Evolutionary conservation across 2,329 filamentous ascomycete species (phyloP).

Genomic region (Beauveria brongniartii): DNA sequence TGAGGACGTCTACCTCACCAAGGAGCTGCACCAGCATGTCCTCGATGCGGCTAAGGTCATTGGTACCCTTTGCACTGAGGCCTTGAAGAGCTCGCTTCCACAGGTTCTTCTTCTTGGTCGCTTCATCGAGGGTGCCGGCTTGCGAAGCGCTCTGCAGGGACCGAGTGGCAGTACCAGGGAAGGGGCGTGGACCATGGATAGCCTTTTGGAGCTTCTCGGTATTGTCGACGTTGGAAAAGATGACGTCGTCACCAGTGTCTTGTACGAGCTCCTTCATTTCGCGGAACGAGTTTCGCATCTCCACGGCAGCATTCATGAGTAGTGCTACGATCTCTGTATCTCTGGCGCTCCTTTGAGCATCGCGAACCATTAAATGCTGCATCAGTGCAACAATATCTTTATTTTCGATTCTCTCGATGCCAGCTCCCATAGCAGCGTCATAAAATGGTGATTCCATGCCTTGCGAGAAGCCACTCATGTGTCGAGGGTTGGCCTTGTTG

Average conservation of each 20-base stretch:
- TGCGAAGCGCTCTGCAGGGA: slow-evolving; percentile 50
- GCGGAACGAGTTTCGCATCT: slow-evolving; percentile 95
- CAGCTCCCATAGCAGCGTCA: slow-evolving; percentile 78
- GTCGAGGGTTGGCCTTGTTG: slow-evolving; percentile 49
- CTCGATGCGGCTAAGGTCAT: slow-evolving; percentile 81
- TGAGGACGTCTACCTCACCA: slow-evolving; percentile 80
- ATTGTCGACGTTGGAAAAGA: slow-evolving; percentile 81
- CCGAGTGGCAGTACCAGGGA: slow-evolving; percentile 58
- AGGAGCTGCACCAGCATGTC: slow-evolving; percentile 89
- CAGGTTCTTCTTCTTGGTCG: slow-evolving; percentile 81
- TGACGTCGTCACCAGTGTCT: slow-evolving; percentile 73
- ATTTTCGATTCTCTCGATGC: slow-evolving; percentile 86
- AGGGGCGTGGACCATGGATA: slow-evolving; percentile 78
- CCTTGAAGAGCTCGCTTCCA: slow-evolving; percentile 91
- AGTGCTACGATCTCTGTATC: slow-evolving; percentile 96
- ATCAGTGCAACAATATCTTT: slow-evolving; percentile 96
- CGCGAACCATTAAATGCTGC: slow-evolving; percentile 96
- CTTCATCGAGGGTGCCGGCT: slow-evolving; percentile 46
- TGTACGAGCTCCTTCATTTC: slow-evolving; percentile 90
- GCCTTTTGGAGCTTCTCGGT: slow-evolving; percentile 79
- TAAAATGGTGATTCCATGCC: slow-evolving; percentile 86
- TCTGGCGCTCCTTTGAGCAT: slow-evolving; percentile 89
- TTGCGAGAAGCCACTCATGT: slow-evolving; percentile 84
- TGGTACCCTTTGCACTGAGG: slow-evolving; percentile 77
- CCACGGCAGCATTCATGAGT: slow-evolving; percentile 83